phyloP scores from a whole-genome alignment of 2,329 filamentous ascomycete species.

The Claviceps maximensis region DNA sequence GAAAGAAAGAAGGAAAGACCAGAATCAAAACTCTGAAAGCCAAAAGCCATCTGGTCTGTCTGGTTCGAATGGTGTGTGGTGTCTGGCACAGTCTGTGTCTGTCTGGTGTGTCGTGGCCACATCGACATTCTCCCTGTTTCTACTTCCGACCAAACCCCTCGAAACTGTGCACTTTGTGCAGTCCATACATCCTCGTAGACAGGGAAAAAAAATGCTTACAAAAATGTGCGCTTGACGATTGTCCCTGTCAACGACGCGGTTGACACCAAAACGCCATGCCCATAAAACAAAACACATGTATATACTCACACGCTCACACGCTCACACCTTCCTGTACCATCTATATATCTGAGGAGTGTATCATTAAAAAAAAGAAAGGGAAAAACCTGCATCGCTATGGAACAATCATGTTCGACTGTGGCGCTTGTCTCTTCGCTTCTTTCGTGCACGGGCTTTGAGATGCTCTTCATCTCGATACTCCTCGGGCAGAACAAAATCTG shows the following conservation, averaged over 20 bases:
- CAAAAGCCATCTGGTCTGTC: no score
- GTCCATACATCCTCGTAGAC: no score
- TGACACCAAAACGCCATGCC: conserved; percentile 5
- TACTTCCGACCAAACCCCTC: no score
- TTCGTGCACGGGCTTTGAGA: conserved; percentile 46
- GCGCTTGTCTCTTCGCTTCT: conserved; percentile 46
- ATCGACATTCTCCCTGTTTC: no score
- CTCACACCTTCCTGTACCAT: no score
- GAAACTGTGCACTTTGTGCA: no score
- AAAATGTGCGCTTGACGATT: not conserved
- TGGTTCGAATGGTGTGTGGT: no score
- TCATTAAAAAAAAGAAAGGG: not conserved
- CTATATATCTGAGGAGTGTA: no score
- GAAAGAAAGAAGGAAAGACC: no score
- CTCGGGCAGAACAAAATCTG: conserved; percentile 62
- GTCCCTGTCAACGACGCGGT: not conserved
- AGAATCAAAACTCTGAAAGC: no score
- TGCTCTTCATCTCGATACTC: conserved; percentile 46
- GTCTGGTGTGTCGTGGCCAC: no score
- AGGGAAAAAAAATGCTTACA: not conserved
- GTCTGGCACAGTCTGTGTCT: no score
- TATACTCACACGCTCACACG: not conserved
- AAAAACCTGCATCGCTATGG: not conserved
- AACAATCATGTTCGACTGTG: conserved; percentile 27
- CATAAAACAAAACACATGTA: not conserved